Evolutionary conservation across 768 basidiomycete species (phyloP), one percentile per base, ranked within the genome.

Genomic region (Candolleomyces aberdarensis): DNA sequence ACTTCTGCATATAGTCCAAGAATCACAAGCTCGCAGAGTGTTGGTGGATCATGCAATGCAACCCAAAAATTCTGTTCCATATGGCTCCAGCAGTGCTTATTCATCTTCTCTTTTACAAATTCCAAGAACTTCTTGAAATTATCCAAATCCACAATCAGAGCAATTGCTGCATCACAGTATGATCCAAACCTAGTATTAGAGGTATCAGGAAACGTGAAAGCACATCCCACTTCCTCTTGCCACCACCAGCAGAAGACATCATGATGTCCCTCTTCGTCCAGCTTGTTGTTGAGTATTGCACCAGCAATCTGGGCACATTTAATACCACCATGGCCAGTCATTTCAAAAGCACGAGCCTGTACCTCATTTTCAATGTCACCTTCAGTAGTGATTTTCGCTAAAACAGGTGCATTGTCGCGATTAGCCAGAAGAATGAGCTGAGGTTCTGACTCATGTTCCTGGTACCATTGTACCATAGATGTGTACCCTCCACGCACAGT

Each of bases 231-330:
- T 46, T 65, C 26, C n/a, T 58, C 51, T 14, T 31, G 15, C 63
- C 60, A 67, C 60, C 63, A 69, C 36, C 31, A 57, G 1, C 57
- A 31, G 59, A 68, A 65, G 1, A 53, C 26, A 63, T 74, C 70
- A 58, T 71, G 69, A 52, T 72, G 66, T 19, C 76, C 76, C 40
- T 73, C 72, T 62, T 76, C 77, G 51, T 76, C 69, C 59, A 73
- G 66, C 61, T 75, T 75, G 62, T 77, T 51, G 51, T 72, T 68
- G 2, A 75, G 69, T 3, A 76, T 50, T 2, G 65, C 65, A 3
- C 73, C 73, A 13, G 69, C 64, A 15, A 72, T 64, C 9, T 64
- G 47, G 15, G 60, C 48, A 22, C 54, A 46, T 47, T 66, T 66
- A 17, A 66, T 62, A 7, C 57, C 62, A 17, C 64, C 62, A 40